Evolutionary conservation across 2,329 filamentous ascomycete genomes (phyloP).

Genomic region (Pseudopithomyces maydicus): DNA sequence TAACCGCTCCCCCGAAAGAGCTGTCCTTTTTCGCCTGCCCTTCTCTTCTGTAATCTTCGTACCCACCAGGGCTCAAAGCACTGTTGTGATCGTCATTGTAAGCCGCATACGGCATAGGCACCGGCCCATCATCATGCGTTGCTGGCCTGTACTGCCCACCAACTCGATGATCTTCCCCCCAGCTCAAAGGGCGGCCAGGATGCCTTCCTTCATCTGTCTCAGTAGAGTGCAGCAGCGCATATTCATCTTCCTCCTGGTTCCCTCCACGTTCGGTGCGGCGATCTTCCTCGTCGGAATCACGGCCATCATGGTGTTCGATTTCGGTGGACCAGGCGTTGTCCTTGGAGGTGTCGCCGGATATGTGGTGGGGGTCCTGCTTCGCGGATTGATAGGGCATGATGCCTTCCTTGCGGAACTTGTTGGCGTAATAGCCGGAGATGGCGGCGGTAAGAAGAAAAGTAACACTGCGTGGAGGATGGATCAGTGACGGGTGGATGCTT

Average conservation of each 20-base stretch:
- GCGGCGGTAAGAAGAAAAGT: conserved; percentile 59
- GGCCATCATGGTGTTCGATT: conserved; percentile 48
- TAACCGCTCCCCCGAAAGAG: conserved; percentile 22
- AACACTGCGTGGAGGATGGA: conserved; percentile 45
- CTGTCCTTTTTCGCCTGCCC: conserved; percentile 8
- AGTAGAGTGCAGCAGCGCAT: conserved; percentile 54
- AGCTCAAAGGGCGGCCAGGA: conserved; percentile 47
- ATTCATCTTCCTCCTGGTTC: conserved; percentile 56
- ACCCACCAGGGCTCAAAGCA: conserved; percentile 42
- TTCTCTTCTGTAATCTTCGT: conserved; percentile 41
- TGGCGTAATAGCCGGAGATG: conserved; percentile 60
- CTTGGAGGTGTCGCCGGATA: conserved; percentile 36
- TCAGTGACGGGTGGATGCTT: background rate
- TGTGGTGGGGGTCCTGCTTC: conserved; percentile 52
- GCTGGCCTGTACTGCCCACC: background rate
- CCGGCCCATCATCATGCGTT: conserved; percentile 13
- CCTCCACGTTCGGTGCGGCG: conserved; percentile 45
- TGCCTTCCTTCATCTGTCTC: conserved; percentile 48
- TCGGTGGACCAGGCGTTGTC: conserved; percentile 53
- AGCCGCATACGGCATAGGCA: conserved; percentile 31
- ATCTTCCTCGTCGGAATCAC: conserved; percentile 48
- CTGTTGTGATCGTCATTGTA: conserved; percentile 46
- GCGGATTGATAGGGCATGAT: conserved; percentile 54
- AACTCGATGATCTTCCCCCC: conserved; percentile 37
- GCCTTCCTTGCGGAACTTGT: conserved; percentile 62